phyloP scores from a whole-genome alignment of 768 basidiomycete genomes.

The Trametes sanguinea region DNA sequence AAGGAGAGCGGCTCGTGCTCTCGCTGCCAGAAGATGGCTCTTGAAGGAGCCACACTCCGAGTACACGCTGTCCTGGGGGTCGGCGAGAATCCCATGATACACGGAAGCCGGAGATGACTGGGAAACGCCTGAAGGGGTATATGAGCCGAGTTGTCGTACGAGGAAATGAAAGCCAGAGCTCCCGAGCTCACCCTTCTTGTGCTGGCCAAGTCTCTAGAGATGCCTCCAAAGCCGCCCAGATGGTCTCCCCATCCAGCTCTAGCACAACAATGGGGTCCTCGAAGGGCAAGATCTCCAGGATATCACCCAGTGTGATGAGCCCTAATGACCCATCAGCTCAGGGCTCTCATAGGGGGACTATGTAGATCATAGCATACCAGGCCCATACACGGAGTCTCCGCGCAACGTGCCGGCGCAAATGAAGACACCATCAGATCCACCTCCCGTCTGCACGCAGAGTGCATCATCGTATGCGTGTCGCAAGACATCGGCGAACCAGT shows the following conservation, averaged over 20 bases:
- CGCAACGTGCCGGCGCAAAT: slow-evolving; percentile 83
- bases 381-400: slow-evolving; percentile 83
- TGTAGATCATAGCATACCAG: slow-evolving; percentile 48
- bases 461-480: slow-evolving; percentile 81
- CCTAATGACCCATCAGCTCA: slow-evolving; percentile 41
- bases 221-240: slow-evolving; percentile 81
- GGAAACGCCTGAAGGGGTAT: slow-evolving; percentile 67
- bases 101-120: slow-evolving; percentile 80
- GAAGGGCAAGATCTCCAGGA: slow-evolving; percentile 87
- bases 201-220: slow-evolving; percentile 80
- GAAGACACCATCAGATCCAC: slow-evolving; percentile 78
- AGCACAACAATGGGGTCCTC: slow-evolving; percentile 83
- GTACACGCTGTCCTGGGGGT: slow-evolving; percentile 69
- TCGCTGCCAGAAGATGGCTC: slow-evolving; percentile 31
- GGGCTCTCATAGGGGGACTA: background rate
- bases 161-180: background rate
- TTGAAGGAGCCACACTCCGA: slow-evolving; percentile 64
- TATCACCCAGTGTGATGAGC: slow-evolving; percentile 77
- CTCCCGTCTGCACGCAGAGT: slow-evolving; percentile 54
- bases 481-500: slow-evolving; percentile 87
- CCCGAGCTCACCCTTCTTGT: slow-evolving; percentile 73
- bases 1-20: slow-evolving; percentile 5
- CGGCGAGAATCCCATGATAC: slow-evolving; percentile 85
- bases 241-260: slow-evolving; percentile 72
- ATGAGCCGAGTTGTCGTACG: background rate